Conservation (phyloP, 2,329 filamentous ascomycete species). For the Raffaelea ambrosiae region DNA sequence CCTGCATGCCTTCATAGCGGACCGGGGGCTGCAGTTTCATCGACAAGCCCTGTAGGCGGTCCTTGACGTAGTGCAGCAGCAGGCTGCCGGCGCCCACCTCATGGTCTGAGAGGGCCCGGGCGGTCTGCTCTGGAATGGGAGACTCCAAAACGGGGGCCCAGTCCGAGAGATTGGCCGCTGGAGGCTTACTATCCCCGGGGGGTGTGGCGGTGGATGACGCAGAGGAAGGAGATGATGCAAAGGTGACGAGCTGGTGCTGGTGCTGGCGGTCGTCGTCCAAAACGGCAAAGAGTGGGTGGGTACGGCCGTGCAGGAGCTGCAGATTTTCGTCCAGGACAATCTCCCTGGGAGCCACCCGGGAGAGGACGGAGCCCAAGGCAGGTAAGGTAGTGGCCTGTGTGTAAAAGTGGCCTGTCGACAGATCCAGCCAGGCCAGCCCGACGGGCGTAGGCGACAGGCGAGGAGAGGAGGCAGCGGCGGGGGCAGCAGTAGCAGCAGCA, state of each 20-base stretch:
- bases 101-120: slow-evolving; percentile 49
- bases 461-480: slow-evolving; percentile 2
- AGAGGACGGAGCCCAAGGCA: slow-evolving; percentile 69
- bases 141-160: slow-evolving; percentile 76
- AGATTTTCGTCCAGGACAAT: slow-evolving; percentile 66
- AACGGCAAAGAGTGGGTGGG: slow-evolving; percentile 54
- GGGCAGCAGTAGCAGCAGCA: background rate
- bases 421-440: slow-evolving; percentile 86
- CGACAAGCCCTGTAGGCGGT: slow-evolving; percentile 66
- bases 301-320: slow-evolving; percentile 20
- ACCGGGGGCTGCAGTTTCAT: slow-evolving; percentile 79
- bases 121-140: slow-evolving; percentile 46
- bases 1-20: slow-evolving; percentile 63
- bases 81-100: slow-evolving; percentile 73
- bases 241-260: slow-evolving; percentile 61
- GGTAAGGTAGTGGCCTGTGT: slow-evolving; percentile 67
- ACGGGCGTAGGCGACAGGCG: slow-evolving; percentile 27
- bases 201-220: background rate
- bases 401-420: slow-evolving; percentile 91
- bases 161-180: slow-evolving; percentile 40
- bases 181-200: background rate
- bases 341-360: slow-evolving; percentile 76
- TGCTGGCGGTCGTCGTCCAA: slow-evolving; percentile 55
- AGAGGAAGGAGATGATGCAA: slow-evolving; percentile 40
- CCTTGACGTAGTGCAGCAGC: slow-evolving; percentile 76